These are phyloP conservation scores for Linnemannia exigua DNA, from an alignment of 192 early-diverging fungal species.

Conservation along the genomic window DNA sequence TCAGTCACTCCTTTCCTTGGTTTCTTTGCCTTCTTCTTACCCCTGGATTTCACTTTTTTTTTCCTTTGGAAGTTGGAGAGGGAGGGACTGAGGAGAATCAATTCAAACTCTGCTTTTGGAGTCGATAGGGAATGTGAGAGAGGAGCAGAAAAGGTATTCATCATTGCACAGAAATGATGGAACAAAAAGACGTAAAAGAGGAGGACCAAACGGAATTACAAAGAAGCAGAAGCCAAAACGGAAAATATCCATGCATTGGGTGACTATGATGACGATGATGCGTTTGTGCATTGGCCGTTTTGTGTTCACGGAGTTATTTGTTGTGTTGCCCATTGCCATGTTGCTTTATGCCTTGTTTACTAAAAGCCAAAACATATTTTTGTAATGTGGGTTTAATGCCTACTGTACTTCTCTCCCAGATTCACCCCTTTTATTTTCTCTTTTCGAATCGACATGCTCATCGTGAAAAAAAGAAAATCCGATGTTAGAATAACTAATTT, in stretches of 20 bases:
- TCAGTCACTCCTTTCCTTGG: background rate
- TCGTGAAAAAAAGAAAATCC: too few species aligned
- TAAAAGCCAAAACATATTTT: background rate
- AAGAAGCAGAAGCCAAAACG: background rate
- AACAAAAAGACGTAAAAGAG: slow-evolving; percentile 10
- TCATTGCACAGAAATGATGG: background rate
- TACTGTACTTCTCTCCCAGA: too few species aligned
- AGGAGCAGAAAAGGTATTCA: background rate
- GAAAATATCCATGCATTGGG: too few species aligned
- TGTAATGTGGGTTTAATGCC: background rate
- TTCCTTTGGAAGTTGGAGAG: background rate
- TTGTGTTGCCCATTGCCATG: too few species aligned
- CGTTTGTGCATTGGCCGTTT: slow-evolving; percentile 1
- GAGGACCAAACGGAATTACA: background rate
- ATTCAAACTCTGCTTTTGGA: background rate
- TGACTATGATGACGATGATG: background rate
- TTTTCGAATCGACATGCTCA: too few species aligned
- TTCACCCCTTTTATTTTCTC: too few species aligned
- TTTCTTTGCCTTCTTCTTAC: background rate
- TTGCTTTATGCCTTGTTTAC: background rate
- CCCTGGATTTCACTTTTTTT: background rate
- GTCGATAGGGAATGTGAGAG: background rate
- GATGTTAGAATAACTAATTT: too few species aligned
- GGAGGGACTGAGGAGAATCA: too few species aligned
- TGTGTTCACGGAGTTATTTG: slow-evolving; percentile 4